Evolutionary conservation across 108 stramenopile species (phyloP), one percentile per base, ranked within the genome.

Genomic region (Cyclotella baltica): DNA sequence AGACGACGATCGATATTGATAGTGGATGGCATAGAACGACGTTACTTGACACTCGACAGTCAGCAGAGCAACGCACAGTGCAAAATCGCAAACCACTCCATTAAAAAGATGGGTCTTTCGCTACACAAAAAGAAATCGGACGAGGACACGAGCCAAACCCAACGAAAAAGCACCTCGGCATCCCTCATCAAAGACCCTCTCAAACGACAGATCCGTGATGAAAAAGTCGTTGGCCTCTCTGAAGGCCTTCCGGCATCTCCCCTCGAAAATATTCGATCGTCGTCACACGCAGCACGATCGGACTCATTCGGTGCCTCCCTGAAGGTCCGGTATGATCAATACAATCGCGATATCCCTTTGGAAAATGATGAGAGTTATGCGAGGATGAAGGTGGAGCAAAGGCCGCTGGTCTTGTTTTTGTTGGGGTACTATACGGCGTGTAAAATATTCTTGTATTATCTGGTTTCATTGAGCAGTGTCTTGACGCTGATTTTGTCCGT

Each of bases 311-410:
- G 67, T 9, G 67, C 66, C 0, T 33, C 57, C 20, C 57, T 69
- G 8, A 81, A 71, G 56, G 43, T 61, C 11, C 16, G 69, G 29
- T 52, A 51, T 22, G 67, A 69, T 29, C 51, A 63, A 53, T 53
- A 76, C 33, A 22, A 53, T 51, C 61, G 70, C 0, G 36, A 70
- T 22, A 70, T 75, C n/a, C 75, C 69, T 8, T 31, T 83, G 11
- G 77, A 83, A 52, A 76, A 83, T 19, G 82, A 77, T 36, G 82
- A 83, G 76, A 64, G 34, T 11, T 72, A 83, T 51, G 82, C 68
- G 4, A 19, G 82, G 20, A 56, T 53, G 37, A 83, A 73, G 35
- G 76, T 33, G 25, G 77, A 78, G 25, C 64, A 46, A 6, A 77
- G 77, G 22, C 77, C 82, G 10, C 18, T 62, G 15, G 43, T 76